Percentiles rank a stretch among this genome's conserved stretches.
Conservation (phyloP, 78 protist species). For the Tieghemostelium lacteum region DNA sequence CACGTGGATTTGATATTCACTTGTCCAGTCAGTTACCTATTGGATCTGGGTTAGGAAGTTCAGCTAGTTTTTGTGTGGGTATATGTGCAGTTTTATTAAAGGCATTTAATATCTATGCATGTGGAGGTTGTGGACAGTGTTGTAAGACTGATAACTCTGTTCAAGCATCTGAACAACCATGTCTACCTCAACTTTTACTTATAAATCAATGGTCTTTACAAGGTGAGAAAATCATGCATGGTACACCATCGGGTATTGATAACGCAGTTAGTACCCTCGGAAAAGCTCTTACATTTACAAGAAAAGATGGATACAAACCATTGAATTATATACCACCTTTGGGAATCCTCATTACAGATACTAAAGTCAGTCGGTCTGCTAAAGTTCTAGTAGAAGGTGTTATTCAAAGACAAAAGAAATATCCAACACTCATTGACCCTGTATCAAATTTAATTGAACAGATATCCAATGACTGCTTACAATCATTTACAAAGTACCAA, state of each 20-base stretch:
- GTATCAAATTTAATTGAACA: conserved; percentile 47
- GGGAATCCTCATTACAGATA: conserved; percentile 34
- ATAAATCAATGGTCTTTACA: conserved; percentile 67
- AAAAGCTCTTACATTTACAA: conserved; percentile 59
- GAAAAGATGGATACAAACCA: conserved; percentile 31
- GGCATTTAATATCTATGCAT: conserved; percentile 41
- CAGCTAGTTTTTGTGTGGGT: conserved; percentile 85
- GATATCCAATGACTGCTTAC: conserved; percentile 35
- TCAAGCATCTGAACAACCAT: background rate
- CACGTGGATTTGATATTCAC: conserved; percentile 19
- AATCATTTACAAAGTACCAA: conserved; percentile 14
- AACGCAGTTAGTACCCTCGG: conserved; percentile 82
- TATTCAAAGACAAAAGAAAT: conserved; percentile 8
- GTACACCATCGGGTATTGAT: conserved; percentile 86
- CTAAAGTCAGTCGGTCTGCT: conserved; percentile 55
- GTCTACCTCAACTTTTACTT: conserved; percentile 30
- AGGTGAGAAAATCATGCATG: conserved; percentile 83
- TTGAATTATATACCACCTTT: conserved; percentile 57
- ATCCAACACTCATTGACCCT: conserved; percentile 39
- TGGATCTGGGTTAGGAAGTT: conserved; percentile 91
- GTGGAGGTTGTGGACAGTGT: conserved; percentile 56
- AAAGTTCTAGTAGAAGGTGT: conserved; percentile 58
- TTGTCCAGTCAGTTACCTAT: conserved; percentile 62
- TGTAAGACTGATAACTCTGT: background rate
- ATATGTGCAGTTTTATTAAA: conserved; percentile 61